phyloP scores from a whole-genome alignment of 2,329 filamentous ascomycete genomes.

The Decorospora gaudefroyi region DNA sequence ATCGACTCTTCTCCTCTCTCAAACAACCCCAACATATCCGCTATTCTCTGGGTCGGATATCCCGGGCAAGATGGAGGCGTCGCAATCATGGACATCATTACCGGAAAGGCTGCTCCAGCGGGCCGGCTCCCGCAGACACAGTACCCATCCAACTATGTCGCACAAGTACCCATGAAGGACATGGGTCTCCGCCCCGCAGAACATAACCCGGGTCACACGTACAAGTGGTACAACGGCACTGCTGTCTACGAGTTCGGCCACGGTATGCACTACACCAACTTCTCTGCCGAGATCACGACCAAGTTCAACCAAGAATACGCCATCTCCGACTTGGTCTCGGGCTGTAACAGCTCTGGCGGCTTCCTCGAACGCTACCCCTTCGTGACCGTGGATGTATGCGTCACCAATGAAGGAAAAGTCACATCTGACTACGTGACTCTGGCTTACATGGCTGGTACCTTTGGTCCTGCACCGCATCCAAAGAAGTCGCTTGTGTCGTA shows the following conservation, averaged over 20 bases:
- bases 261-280: constrained; percentile 64
- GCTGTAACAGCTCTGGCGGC: constrained; percentile 44
- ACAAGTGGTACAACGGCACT: constrained; percentile 61
- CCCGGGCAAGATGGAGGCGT: constrained; percentile 64
- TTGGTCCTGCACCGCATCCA: constrained; percentile 58
- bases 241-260: constrained; percentile 60
- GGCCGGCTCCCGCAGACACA: constrained; percentile 62
- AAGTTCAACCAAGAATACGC: constrained; percentile 19
- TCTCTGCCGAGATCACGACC: constrained; percentile 41
- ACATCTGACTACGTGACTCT: constrained; percentile 61
- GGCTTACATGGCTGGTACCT: constrained; percentile 55
- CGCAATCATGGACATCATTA: constrained; percentile 61
- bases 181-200: constrained; percentile 59
- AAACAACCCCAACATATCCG: constrained; percentile 54
- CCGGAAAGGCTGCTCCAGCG: constrained; percentile 58
- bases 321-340: constrained; percentile 22
- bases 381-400: constrained; percentile 46
- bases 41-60: constrained; percentile 63
- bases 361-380: constrained; percentile 52
- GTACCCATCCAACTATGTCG: constrained; percentile 59
- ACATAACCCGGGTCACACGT: constrained; percentile 59
- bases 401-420: constrained; percentile 54
- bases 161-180: constrained; percentile 59
- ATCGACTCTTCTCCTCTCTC: constrained; percentile 60
- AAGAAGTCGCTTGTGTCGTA: constrained; percentile 60